Percentiles rank a stretch among this genome's conserved stretches.
These are phyloP conservation scores for Flagelloscypha sp. DNA, from an alignment of 768 basidiomycete species.

Conservation along the genomic window DNA sequence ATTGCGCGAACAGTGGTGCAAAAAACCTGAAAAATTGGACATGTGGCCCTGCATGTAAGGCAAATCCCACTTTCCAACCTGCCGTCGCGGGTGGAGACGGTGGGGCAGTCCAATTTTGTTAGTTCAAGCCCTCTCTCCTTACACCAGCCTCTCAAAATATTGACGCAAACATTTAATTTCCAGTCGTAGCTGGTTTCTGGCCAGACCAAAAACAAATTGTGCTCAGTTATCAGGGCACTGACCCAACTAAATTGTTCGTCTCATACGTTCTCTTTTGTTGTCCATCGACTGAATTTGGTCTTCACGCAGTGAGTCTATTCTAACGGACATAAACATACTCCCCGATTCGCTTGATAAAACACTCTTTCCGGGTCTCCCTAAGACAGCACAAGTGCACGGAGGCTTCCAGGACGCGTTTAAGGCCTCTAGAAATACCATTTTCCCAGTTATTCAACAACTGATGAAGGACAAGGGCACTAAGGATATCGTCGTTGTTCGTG, in stretches of 20 bases:
- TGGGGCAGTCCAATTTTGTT: conserved; percentile 39
- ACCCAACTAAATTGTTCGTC: too few relatives aligned
- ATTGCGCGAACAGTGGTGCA: too few relatives aligned
- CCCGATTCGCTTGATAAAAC: conserved; percentile 29
- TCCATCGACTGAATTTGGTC: too few relatives aligned
- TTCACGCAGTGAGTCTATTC: conserved; percentile 30
- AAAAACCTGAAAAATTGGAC: too few relatives aligned
- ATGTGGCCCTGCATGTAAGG: conserved; percentile 37
- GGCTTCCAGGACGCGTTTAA: conserved; percentile 49
- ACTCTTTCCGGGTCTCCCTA: conserved; percentile 49
- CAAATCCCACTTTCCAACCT: conserved; percentile 30
- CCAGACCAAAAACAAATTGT: too few relatives aligned
- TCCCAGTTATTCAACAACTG: conserved; percentile 33
- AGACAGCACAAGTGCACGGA: conserved; percentile 37
- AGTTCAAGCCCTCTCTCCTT: too few relatives aligned
- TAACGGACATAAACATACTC: conserved; percentile 41
- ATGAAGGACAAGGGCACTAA: conserved; percentile 28
- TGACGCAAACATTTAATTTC: not conserved
- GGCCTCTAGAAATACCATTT: conserved; percentile 37
- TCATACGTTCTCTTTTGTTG: too few relatives aligned
- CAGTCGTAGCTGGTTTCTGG: too few relatives aligned
- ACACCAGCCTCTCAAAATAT: not conserved
- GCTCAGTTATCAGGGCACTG: too few relatives aligned
- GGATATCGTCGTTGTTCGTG: conserved; percentile 34
- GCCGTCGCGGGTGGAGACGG: conserved; percentile 45